Evolutionary conservation across 805 yeast genomes (phyloP).

Genomic region (Priceomyces melissophilus): DNA sequence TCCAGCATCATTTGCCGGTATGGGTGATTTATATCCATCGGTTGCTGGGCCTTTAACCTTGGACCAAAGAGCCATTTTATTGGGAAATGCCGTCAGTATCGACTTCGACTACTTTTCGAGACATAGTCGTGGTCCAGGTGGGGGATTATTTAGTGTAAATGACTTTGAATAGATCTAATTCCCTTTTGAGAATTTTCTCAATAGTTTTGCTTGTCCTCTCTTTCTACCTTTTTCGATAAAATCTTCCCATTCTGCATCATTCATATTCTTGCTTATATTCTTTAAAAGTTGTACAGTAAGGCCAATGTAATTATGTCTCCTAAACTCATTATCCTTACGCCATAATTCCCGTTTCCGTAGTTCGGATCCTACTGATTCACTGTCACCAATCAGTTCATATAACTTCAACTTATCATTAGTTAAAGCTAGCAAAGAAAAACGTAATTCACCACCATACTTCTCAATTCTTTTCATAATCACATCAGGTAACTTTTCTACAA

Average conservation of each 20-base stretch:
- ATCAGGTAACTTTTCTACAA: conserved; percentile 38
- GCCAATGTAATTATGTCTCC: conserved; percentile 54
- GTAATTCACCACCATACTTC: conserved; percentile 48
- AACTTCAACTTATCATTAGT: conserved; percentile 47
- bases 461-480: conserved; percentile 46
- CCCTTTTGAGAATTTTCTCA: conserved; percentile 2
- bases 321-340: conserved; percentile 51
- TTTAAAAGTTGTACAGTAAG: conserved; percentile 45
- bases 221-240: conserved; percentile 23
- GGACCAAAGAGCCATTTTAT: conserved; percentile 80
- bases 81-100: conserved; percentile 86
- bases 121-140: conserved; percentile 59
- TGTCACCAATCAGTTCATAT: conserved; percentile 37
- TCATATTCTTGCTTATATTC: conserved; percentile 30
- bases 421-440: conserved; percentile 55
- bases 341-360: conserved; percentile 47
- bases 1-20: conserved; percentile 59
- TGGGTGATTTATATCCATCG: conserved; percentile 49
- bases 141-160: conserved; percentile 17
- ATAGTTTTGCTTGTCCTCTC: conserved; percentile 7
- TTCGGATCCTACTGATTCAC: conserved; percentile 36
- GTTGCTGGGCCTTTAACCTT: conserved; percentile 56
- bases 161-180: conserved; percentile 10
- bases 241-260: conserved; percentile 39
- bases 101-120: conserved; percentile 98